Evolutionary conservation across 192 early-diverging fungal species (phyloP), one percentile per base, ranked within the genome.

Genomic region (Linnemannia elongata): DNA sequence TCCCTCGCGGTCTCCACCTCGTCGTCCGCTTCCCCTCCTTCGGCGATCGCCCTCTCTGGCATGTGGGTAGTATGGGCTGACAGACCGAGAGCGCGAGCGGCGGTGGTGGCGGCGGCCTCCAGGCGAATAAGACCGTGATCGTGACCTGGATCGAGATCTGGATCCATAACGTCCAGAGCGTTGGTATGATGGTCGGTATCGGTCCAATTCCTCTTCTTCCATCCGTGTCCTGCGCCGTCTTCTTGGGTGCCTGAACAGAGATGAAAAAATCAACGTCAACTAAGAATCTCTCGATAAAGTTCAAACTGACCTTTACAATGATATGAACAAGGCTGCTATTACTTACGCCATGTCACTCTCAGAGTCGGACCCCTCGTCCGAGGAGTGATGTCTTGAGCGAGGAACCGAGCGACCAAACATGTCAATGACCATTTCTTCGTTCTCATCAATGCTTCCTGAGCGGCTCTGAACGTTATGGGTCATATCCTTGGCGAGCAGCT

Each of bases 371-470:
- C 85, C 80, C 24, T 81, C 85, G 52, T 87, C 85, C 0, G 80
- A 87, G 0, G 85, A 87, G 38, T 87, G 85, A 47, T 74, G 80
- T 13, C 85, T 75, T 20, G 85, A 87, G 33, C 75, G 79, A 75
- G 85, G 85, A 57, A 87, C 76, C 6, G 85, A 87, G 35, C 85
- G 79, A 36, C 85, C 85, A 73, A 81, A 87, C 66, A 78, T 77
- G 54, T 87, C 80, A 49, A 87, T 57, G 6, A 87, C 73, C 85
- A 87, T 87, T 38, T 87, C 85, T 42, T 87, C 85, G 47, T 87
- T 81, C 38, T 81, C 85, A 15, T 87, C 85, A 36, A 81, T 49
- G 30, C 85, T 87, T 49, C 79, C 79, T 30, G 75, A 18, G 3
- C 85, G 69, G 42, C 85, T 81, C 24, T 87, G 85, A 15, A 87